Evolutionary conservation across 208 protist species (phyloP), one percentile per base, ranked within the genome.

Genomic region (Trichomonas gallinae): DNA sequence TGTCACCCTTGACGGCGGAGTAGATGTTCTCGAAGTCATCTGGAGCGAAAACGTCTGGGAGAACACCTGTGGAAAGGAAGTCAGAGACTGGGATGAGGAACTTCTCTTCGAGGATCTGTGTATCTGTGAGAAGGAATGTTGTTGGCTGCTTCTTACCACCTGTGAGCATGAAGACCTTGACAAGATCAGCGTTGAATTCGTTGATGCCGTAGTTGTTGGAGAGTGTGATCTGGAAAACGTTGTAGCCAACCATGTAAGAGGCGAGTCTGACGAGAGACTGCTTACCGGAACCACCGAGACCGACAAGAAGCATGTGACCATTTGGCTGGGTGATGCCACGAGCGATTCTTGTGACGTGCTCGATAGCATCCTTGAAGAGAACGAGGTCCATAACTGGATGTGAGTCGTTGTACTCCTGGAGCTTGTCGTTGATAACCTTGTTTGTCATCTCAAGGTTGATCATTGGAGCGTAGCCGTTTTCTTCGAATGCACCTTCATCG

Each of bases 151-250:
- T 98, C 96, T 99, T 99, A 51, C 99, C 97, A 97, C 99, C 99
- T 91, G 98, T 98, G 97, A 99, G 99, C 58, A 97, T 98, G 98
- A 99, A 99, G n/a, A 99, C 97, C 96, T 98, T 98, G 97, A 99
- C 98, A 97, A 99, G 98, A 97, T 99, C 99, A 1, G 97, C 98
- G 96, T 98, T 98, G 98, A 99, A 99, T 97, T 99, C 98, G 63
- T 97, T 98, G 96, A 99, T 98, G 96, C 98, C 98, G 98, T 99
- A 99, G 26, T 97, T 99, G 96, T 98, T 98, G 40, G 99, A 99
- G 21, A 99, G 98, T 46, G 99, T 98, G 97, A 99, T 99, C 97
- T 99, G 99, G 97, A 99, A 98, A 96, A 99, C 98, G 96, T 99
- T 99, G 96, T 99, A 99, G 1, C 98, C 98, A 97, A 98, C 98